Evolutionary conservation across 306 rosid genomes (phyloP), one percentile per base, ranked within the genome.

Genomic region (Castanea sativa): DNA sequence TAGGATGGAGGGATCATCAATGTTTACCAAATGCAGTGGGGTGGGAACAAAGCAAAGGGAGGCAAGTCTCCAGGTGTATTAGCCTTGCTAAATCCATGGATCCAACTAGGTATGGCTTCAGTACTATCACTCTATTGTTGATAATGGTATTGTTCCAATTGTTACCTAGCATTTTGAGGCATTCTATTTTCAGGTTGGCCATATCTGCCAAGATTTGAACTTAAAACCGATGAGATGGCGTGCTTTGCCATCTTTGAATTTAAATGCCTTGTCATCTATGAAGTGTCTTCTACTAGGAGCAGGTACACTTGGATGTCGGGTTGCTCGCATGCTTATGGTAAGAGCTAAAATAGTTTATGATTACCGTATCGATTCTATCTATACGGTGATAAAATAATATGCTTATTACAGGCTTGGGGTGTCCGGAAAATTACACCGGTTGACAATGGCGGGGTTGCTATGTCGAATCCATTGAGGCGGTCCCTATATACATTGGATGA

Each of bases 161-260:
- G 58, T 73, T 80, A 52, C 59, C 69, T 60, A 55, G 79, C 30
- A 6, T 55, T 70, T 79, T 77, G 58, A 27, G 38, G 41, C 38
- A 70, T 25, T 68, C 20, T 49, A 64, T 86, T 73, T 83, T 77
- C 92, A 95, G 99, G 90, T 87, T 95, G 87, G 99, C 99, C 32
- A 57, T 91, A 86, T 92, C 99, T 65, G 99, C 99, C 99, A n/a
- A 79, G 98, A 95, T 90, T 92, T 95, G 89, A 95, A 95, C 86
- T 86, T 95, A 85, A 95, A 93, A 88, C 91, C 92, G 75, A 95
- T 95, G 98, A 95, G 98, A 73, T 95, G 99, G 98, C 98, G 98
- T 77, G 99, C 94, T 73, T 85, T 95, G 87, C 99, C 99, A 69
- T 88, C 98, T 78, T 78, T 95, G 65, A 78, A 95, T 81, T 85